Conservation (phyloP, 176 grass and related monocot genomes). For the Zizania latifolia region DNA sequence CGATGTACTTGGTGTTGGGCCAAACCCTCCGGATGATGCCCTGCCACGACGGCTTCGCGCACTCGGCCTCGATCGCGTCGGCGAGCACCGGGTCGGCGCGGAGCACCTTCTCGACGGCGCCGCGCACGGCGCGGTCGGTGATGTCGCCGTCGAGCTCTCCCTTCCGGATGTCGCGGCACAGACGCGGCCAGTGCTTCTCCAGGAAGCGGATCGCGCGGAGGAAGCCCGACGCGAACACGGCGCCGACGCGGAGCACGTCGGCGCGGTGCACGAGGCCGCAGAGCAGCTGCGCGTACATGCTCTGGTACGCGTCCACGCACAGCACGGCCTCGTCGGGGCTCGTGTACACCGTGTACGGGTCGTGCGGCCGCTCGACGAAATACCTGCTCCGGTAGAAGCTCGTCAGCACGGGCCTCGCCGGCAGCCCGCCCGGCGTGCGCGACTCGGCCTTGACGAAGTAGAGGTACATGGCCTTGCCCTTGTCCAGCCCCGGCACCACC, state of each 20-base stretch:
- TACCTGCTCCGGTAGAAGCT: slow-evolving; percentile 69
- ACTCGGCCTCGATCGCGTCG: slow-evolving; percentile 52
- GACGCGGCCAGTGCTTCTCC: slow-evolving; percentile 46
- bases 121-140: slow-evolving; percentile 40
- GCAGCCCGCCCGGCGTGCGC: slow-evolving; percentile 44
- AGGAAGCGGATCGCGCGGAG: slow-evolving; percentile 59
- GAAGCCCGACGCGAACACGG: slow-evolving; percentile 53
- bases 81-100: slow-evolving; percentile 52
- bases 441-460: slow-evolving; percentile 66
- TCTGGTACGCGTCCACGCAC: slow-evolving; percentile 61
- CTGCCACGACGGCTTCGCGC: slow-evolving; percentile 51
- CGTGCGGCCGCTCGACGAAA: slow-evolving; percentile 43
- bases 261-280: slow-evolving; percentile 60
- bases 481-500: slow-evolving; percentile 46
- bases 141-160: slow-evolving; percentile 32
- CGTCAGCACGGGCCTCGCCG: slow-evolving; percentile 52
- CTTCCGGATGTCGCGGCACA: slow-evolving; percentile 43
- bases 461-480: slow-evolving; percentile 67
- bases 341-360: slow-evolving; percentile 58
- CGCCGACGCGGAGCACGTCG: slow-evolving; percentile 56
- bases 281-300: slow-evolving; percentile 73
- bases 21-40: slow-evolving; percentile 81
- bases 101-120: slow-evolving; percentile 34
- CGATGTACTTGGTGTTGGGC: slow-evolving; percentile 87
- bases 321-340: slow-evolving; percentile 61